Evolutionary conservation across 306 rosid genomes (phyloP).

Genomic region (Gastrolobium bilobum): DNA sequence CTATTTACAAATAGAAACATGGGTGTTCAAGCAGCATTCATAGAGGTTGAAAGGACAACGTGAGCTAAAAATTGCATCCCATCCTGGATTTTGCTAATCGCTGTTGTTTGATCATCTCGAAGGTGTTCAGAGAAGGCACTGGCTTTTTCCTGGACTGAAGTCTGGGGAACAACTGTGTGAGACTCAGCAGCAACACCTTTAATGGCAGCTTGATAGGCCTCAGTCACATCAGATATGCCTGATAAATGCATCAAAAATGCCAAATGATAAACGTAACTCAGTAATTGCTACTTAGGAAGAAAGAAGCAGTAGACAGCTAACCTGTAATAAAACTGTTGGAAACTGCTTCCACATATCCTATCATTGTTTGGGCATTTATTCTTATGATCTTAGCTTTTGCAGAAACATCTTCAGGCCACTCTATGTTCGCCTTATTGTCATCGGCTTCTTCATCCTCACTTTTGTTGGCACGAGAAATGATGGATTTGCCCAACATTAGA

Average conservation of each 20-base stretch:
- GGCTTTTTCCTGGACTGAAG: constrained; percentile 76
- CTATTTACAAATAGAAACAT: constrained; percentile 47
- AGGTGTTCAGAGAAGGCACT: constrained; percentile 72
- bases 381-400: constrained; percentile 90
- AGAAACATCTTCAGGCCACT: constrained; percentile 93
- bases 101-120: constrained; percentile 74
- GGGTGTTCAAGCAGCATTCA: constrained; percentile 68
- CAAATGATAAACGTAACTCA: not conserved
- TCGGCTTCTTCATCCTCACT: constrained; percentile 63
- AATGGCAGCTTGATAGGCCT: constrained; percentile 86
- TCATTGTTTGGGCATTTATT: constrained; percentile 79
- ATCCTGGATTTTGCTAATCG: constrained; percentile 83
- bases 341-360: constrained; percentile 85
- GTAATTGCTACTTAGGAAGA: not conserved
- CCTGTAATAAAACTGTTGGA: constrained; percentile 92
- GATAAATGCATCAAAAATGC: constrained; percentile 44
- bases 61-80: constrained; percentile 82
- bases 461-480: constrained; percentile 79
- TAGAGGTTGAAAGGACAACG: constrained; percentile 82
- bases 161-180: constrained; percentile 60
- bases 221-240: constrained; percentile 94
- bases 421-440: constrained; percentile 59
- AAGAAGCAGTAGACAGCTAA: constrained; percentile 44
- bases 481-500: constrained; percentile 77
- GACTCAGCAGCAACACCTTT: constrained; percentile 72